Base-by-base conservation (phyloP, 1,284 basidiomycete species). In the Malassezia pachydermatis region DNA sequence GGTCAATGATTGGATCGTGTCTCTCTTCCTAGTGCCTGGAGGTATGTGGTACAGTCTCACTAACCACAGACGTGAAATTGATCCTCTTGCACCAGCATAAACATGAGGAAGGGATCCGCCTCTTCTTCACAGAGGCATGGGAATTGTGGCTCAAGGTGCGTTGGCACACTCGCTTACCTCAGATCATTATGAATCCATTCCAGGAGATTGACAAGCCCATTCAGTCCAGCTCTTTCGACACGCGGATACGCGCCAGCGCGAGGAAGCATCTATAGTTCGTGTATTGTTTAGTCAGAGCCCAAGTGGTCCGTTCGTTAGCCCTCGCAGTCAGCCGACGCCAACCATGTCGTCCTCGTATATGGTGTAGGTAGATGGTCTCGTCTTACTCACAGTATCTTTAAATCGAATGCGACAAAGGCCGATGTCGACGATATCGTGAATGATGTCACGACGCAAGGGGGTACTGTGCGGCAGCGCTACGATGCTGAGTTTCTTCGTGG, bases 41-140 rank as follows among this genome's bases (percentile, higher is more conserved):
- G 63, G 64, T 70, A 51, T 39, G 66, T 65, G 1, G 5, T 22
- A 3, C n/a, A 16, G 4, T 14, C 22, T 16, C 30, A n/a, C 30
- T 9, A n/a, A 10, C 20, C 34, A 3, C 47, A 67, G 65, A 66
- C 43, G 46, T 66, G 28, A 70, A 68, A 41, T 60, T 70, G 42
- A 49, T 69, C 19, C 55, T 70, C 5, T 59, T 70, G 3, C 67
- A 70, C 49, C 66, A 70, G 40, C 66, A 68, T 53, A 66, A 59
- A 45, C 63, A 66, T 41, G 67, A 70, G 51, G 67, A 70, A 13
- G 67, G 67, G 0, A 70, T 70, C 35, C 55, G 64, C 10, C 63
- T 60, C 44, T 70, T 69, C 47, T 62, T 70, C 42, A 52, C 64
- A 37, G 67, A 70, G n/a, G 60, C 64, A 16, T 70, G 67, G 67